phyloP scores from a whole-genome alignment of 768 basidiomycete genomes.

The Lactarius quietus region DNA sequence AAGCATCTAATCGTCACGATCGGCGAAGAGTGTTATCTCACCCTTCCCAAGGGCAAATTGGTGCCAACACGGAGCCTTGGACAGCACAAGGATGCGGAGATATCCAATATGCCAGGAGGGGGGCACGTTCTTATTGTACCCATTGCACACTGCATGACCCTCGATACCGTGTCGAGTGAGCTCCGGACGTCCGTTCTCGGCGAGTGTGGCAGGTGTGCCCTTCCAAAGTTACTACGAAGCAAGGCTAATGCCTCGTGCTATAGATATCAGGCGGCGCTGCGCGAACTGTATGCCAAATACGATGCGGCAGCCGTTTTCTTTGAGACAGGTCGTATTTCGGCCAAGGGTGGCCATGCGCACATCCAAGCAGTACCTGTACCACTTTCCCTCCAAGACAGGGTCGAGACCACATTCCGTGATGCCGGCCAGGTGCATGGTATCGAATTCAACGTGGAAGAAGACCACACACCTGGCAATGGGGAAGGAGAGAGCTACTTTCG shows the following conservation, averaged over 20 bases:
- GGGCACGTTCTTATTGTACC: constrained; percentile 94
- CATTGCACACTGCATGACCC: constrained; percentile 90
- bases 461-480: constrained; percentile 53
- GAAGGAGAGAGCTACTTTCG: constrained; percentile 79
- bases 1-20: constrained; percentile 97
- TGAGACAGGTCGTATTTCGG: constrained; percentile 79
- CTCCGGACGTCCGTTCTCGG: constrained; percentile 68
- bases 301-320: constrained; percentile 70
- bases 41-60: constrained; percentile 95
- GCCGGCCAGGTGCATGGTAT: constrained; percentile 66
- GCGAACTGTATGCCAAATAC: constrained; percentile 66
- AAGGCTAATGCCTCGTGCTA: background rate
- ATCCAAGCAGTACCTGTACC: constrained; percentile 84
- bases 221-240: background rate
- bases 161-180: constrained; percentile 75
- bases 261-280: constrained; percentile 79
- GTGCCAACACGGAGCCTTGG: constrained; percentile 68
- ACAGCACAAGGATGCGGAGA: constrained; percentile 37
- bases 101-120: constrained; percentile 75
- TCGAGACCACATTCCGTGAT: constrained; percentile 68
- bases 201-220: constrained; percentile 70
- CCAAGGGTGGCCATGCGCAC: constrained; percentile 93
- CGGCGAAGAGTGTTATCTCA: constrained; percentile 89
- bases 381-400: constrained; percentile 49
- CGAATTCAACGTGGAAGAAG: constrained; percentile 70